Base-by-base conservation (phyloP, 1,139 yeast genomes). In the Candida tropicalis region DNA sequence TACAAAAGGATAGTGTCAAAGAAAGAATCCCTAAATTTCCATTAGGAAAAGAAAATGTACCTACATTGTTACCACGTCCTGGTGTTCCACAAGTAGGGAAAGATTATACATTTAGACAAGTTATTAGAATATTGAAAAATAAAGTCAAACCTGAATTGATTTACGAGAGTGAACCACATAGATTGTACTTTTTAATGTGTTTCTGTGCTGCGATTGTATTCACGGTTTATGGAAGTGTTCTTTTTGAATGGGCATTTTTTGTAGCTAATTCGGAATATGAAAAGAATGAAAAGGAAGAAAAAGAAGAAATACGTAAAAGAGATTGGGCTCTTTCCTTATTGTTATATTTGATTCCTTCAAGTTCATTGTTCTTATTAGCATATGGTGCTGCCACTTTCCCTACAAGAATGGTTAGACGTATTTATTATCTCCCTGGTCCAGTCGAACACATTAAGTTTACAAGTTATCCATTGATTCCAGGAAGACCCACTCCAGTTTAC, bases 141-240 rank as follows among this genome's bases (percentile, higher is more conserved):
- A 80, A 82, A 52, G 66, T 65, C 7, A 73, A 76, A 41, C 95
- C 95, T 1, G 95, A 87, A 59, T 70, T 88, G 46, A 74, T 88
- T 40, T 88, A 88, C 62, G 91, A 86, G 68, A 82, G 90, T 25
- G 96, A 88, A 63, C 87, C 95, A 0, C 96, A 88, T 58, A 70
- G 87, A 45, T 69, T 87, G 23, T 88, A 87, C 60, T 87, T 87
- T 59, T 66, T 86, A 18, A 77, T 82, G 29, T 80, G 88, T 58
- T 79, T 83, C 50, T 82, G 88, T 31, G 73, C 84, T 56, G 87
- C 90, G 0, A 67, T 85, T 29, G 81, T 83, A 15, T 79, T 86
- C 54, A 73, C 85, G 4, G 72, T 84, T 10, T 88, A 87, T 60
- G 87, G 86, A 5, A 60, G 84, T 40, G 70, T 87, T 65, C 59